phyloP scores from a whole-genome alignment of 2,329 filamentous ascomycete species.

The Madurella fahalii region DNA sequence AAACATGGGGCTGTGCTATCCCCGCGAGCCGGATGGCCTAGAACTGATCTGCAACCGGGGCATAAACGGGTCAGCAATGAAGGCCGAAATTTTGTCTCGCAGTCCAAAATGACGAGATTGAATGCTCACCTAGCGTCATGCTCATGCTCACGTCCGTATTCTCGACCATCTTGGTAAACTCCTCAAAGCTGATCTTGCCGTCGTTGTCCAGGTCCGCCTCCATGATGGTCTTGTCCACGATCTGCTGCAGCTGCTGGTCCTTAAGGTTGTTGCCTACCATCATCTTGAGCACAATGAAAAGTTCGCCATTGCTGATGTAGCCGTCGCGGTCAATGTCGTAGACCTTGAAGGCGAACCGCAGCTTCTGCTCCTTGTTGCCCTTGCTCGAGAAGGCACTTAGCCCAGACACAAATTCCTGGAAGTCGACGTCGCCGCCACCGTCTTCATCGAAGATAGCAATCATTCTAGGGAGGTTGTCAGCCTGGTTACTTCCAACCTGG shows the following conservation, averaged over 20 bases:
- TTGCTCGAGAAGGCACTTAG: conserved; percentile 95
- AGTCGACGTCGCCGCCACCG: conserved; percentile 95
- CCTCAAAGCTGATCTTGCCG: conserved; percentile 98
- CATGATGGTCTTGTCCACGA: conserved; percentile 99
- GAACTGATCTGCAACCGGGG: conserved; percentile 2
- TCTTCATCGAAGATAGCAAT: conserved; percentile 99
- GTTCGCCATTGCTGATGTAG: conserved; percentile 96
- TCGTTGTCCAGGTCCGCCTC: conserved; percentile 94
- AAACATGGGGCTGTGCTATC: background rate
- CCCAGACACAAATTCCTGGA: conserved; percentile 96
- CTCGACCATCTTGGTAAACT: conserved; percentile 99
- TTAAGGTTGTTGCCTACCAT: conserved; percentile 99
- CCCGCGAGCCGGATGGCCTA: background rate
- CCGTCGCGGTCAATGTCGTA: conserved; percentile 99
- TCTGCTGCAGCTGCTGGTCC: conserved; percentile 98
- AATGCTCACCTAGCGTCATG: conserved; percentile 63
- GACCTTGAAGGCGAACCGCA: conserved; percentile 96
- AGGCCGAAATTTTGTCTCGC: background rate
- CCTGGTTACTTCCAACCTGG: background rate
- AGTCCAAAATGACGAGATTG: background rate
- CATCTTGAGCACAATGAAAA: conserved; percentile 99
- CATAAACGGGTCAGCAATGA: background rate
- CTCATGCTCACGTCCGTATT: conserved; percentile 77
- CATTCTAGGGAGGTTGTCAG: conserved; percentile 58
- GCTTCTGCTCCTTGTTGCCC: conserved; percentile 98